Percentiles rank a stretch among this genome's conserved stretches.
Evolutionary conservation across 78 protist species (phyloP).

Genomic region (Polysphondylium violaceum): DNA sequence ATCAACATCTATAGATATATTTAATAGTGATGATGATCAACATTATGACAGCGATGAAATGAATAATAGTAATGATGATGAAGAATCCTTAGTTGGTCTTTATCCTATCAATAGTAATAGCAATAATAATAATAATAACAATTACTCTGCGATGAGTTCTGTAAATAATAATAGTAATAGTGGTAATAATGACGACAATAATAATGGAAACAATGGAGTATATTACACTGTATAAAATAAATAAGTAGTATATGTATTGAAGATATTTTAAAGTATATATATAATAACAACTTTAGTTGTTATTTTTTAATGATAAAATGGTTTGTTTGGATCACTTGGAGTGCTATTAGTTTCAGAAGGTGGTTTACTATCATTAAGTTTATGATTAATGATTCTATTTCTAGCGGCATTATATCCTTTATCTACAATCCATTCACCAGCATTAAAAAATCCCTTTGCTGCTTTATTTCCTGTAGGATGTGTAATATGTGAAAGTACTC

Average conservation of each 20-base stretch:
- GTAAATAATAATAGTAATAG: background rate
- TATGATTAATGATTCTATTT: conserved; percentile 9
- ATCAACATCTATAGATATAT: no score
- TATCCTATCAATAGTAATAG: no score
- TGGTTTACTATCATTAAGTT: conserved; percentile 17
- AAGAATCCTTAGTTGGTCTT: no score
- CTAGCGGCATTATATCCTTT: conserved; percentile 32
- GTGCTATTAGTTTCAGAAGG: background rate
- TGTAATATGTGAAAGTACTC: conserved; percentile 19
- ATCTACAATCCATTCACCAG: conserved; percentile 80
- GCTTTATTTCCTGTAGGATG: background rate
- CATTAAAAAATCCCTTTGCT: conserved; percentile 65
- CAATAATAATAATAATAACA: background rate
- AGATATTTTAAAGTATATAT: background rate
- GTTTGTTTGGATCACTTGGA: background rate
- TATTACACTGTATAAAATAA: no score
- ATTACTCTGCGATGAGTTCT: background rate
- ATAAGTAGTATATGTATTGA: no score
- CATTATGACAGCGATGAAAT: background rate
- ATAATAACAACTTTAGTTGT: background rate
- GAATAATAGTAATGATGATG: background rate
- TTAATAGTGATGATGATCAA: background rate
- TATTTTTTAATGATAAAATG: background rate
- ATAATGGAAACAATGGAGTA: no score
- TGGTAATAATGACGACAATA: background rate